Conservation (phyloP, 1,284 basidiomycete genomes). For the Boletellus deceptivus region DNA sequence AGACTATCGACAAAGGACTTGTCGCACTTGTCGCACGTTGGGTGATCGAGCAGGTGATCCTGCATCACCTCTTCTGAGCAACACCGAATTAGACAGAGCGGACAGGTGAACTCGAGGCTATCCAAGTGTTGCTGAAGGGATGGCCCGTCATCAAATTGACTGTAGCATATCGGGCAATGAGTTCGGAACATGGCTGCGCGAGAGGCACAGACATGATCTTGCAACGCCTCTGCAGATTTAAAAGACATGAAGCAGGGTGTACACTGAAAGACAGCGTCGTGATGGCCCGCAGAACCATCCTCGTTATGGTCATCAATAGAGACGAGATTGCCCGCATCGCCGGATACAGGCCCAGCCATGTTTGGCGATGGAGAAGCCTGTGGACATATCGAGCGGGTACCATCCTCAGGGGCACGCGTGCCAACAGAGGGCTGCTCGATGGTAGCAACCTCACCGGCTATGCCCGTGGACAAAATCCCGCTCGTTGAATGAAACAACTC, state of each 20-base stretch:
- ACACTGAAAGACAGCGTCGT: conserved; percentile 10
- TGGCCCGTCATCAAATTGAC: conserved; percentile 21
- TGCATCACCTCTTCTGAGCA: conserved; percentile 29
- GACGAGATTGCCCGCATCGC: conserved; percentile 1
- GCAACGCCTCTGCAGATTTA: conserved; percentile 7
- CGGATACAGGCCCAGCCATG: neutral
- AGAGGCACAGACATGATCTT: conserved; percentile 19
- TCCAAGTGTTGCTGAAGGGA: conserved; percentile 22
- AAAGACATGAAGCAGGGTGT: conserved; percentile 19
- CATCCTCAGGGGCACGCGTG: neutral
- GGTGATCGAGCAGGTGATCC: conserved; percentile 28
- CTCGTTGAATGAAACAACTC: conserved; percentile 14
- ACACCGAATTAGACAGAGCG: conserved; percentile 19
- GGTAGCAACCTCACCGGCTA: neutral
- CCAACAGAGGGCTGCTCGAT: neutral
- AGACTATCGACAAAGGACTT: conserved; percentile 21
- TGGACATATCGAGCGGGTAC: conserved; percentile 12
- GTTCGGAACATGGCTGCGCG: conserved; percentile 9
- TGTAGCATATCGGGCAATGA: conserved; percentile 25
- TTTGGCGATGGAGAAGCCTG: neutral
- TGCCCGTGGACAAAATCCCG: neutral
- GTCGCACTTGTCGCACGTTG: conserved; percentile 24
- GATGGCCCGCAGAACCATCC: neutral
- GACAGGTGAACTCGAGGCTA: conserved; percentile 15
- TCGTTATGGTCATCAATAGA: neutral